Percentiles rank a stretch among this genome's conserved stretches.
Conservation (phyloP, 1,284 basidiomycete species). For the Mycosarcoma maydis region DNA sequence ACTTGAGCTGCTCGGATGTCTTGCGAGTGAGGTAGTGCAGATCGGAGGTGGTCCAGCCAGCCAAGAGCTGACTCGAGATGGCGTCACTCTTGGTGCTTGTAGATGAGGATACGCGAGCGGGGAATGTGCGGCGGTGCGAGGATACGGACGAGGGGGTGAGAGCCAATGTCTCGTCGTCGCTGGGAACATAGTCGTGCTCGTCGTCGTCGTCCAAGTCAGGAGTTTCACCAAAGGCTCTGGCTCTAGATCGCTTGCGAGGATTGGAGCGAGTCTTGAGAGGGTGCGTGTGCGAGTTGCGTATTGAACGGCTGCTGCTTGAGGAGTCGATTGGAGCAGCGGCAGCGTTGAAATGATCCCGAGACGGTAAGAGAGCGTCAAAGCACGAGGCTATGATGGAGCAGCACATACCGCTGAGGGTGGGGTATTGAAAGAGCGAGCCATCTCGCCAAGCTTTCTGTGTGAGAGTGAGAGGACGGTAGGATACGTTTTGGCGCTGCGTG, state of each 20-base stretch:
- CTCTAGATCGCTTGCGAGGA: conserved; percentile 15
- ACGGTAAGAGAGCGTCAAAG: conserved; percentile 35
- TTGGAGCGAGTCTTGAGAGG: not conserved
- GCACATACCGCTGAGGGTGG: conserved; percentile 21
- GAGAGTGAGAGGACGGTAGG: conserved; percentile 19
- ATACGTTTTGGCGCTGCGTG: conserved; percentile 23
- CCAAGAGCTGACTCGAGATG: conserved; percentile 12
- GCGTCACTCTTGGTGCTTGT: not conserved
- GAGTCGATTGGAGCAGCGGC: conserved; percentile 6
- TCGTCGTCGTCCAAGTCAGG: conserved; percentile 34
- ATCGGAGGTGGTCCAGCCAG: conserved; percentile 34
- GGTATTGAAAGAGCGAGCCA: conserved; percentile 11
- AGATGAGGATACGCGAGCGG: not conserved
- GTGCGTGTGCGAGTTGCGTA: conserved; percentile 14
- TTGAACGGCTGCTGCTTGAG: not conserved
- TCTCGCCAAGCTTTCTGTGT: conserved; percentile 24
- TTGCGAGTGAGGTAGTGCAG: conserved; percentile 35
- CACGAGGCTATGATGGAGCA: conserved; percentile 19
- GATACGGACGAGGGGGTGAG: not conserved
- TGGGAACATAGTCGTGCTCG: conserved; percentile 34
- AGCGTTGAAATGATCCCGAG: conserved; percentile 21
- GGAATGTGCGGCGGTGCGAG: conserved; percentile 1
- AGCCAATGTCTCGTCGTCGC: conserved; percentile 9
- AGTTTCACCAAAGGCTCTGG: conserved; percentile 26
- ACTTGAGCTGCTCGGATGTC: conserved; percentile 33